These are phyloP conservation scores for Rheum nobile DNA, from an alignment of 148 eudicot genomes.

Conservation along the genomic window DNA sequence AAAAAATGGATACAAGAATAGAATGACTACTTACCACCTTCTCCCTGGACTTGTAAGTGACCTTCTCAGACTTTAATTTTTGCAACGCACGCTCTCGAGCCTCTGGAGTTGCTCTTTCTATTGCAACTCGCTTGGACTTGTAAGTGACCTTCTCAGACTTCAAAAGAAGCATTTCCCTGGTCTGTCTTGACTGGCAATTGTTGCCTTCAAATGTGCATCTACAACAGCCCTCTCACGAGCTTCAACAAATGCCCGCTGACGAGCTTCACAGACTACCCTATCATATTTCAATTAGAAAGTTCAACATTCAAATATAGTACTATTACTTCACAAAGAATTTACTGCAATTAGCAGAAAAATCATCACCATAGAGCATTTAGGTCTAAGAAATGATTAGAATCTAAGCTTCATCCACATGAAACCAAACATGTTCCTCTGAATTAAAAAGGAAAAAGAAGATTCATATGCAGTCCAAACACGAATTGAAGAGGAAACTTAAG, in stretches of 20 bases:
- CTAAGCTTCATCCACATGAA: no score
- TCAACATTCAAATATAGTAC: no score
- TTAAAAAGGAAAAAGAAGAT: no score
- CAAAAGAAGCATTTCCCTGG: conserved; percentile 41
- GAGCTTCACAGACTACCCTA: conserved; percentile 86
- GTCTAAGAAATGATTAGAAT: no score
- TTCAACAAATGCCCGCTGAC: conserved; percentile 89
- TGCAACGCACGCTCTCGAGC: conserved; percentile 95
- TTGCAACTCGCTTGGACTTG: conserved; percentile 83
- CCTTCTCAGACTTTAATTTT: conserved; percentile 58
- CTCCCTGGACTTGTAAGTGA: conserved; percentile 36
- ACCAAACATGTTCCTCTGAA: no score
- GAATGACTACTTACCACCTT: conserved; percentile 2
- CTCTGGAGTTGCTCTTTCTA: conserved; percentile 87
- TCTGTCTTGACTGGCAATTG: conserved; percentile 46
- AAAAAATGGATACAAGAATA: not conserved
- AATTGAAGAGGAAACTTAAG: no score
- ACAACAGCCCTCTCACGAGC: conserved; percentile 73
- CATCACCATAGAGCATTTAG: no score
- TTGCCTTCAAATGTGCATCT: conserved; percentile 50
- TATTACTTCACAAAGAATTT: no score
- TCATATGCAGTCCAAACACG: no score
- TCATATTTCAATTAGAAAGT: no score
- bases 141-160: no score
- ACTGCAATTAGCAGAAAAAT: no score